phyloP scores from a whole-genome alignment of 805 yeast genomes.

The Grigorovia jiainica region DNA sequence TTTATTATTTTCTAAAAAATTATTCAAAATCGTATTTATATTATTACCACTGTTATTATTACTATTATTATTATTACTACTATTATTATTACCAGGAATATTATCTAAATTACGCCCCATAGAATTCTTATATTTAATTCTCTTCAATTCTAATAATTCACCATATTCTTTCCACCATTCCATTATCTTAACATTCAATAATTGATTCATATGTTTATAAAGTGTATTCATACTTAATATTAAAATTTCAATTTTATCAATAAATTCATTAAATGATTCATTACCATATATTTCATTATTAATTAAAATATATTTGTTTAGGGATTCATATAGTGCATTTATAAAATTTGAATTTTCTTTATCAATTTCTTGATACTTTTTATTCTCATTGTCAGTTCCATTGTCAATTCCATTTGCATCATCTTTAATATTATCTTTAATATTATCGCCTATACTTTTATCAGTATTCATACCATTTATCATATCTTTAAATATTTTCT shows the following conservation, averaged over 20 bases:
- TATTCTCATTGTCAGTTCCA: background rate
- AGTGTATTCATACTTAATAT: slow-evolving; percentile 18
- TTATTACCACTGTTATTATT: background rate
- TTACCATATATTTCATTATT: background rate
- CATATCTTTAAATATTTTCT: slow-evolving; percentile 1
- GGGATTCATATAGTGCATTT: background rate
- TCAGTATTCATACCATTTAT: background rate
- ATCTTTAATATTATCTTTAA: background rate
- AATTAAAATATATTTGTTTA: background rate
- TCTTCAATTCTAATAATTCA: slow-evolving; percentile 30
- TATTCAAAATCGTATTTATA: slow-evolving; percentile 9
- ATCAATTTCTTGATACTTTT: background rate
- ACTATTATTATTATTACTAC: slow-evolving; percentile 8
- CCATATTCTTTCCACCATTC: slow-evolving; percentile 40
- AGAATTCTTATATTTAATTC: slow-evolving; percentile 24
- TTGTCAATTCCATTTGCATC: background rate
- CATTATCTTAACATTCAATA: slow-evolving; percentile 29
- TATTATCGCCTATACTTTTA: background rate
- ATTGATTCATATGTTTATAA: slow-evolving; percentile 22
- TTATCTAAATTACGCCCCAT: slow-evolving; percentile 4
- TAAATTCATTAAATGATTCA: background rate
- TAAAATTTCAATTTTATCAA: slow-evolving; percentile 9
- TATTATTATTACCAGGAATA: slow-evolving; percentile 7
- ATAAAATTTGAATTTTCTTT: background rate
- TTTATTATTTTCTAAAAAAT: slow-evolving; percentile 44